Evolutionary conservation across 2,329 filamentous ascomycete genomes (phyloP), one percentile per base, ranked within the genome.

Genomic region (Xylariaceae sp.): DNA sequence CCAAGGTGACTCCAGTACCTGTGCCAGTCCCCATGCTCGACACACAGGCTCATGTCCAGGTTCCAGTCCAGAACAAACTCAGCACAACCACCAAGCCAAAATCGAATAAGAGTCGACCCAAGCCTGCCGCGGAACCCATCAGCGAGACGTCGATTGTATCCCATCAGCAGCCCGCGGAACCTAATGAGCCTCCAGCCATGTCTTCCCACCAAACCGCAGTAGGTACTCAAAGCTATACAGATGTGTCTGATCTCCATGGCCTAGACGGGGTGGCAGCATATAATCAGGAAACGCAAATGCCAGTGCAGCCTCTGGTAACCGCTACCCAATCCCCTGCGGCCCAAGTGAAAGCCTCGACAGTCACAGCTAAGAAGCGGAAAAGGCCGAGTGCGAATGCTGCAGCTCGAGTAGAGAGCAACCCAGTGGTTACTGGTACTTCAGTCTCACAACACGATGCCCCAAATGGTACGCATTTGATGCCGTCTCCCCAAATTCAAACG

Each of bases 91-190:
- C 68, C 30, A 66, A 69, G 46, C 66, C 70, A 15, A 71, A 71
- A 55, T 66, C 68, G 11, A 66, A 68, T 40, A 69, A 67, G 51
- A 73, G 69, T 50, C 69, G 69, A 31, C 48, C 61, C 7, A 66
- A 60, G 42, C 58, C 47, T 30, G 18, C 51, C 6, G 44, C 48
- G 33, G 58, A 58, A 18, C 43, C 48, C 17, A 15, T 52, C 31
- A 42, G 42, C 18, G 52, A 59, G 39, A 51, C 51, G 30, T 17
- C 47, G 19, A 27, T 44, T 4, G 30, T 11, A 15, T 40, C 32
- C 30, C 48, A 49, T 11, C 49, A 55, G 18, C 52, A 52, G 36
- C 42, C 49, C 11, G 32, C 54, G 19, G 56, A 56, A 36, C 30
- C 42, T 11, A 44, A 39, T 48, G 52, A 39, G 19, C 44, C 51